Evolutionary conservation across 202 grass and related monocot species (phyloP).

Genomic region (Dendrocalamus latiflorus): DNA sequence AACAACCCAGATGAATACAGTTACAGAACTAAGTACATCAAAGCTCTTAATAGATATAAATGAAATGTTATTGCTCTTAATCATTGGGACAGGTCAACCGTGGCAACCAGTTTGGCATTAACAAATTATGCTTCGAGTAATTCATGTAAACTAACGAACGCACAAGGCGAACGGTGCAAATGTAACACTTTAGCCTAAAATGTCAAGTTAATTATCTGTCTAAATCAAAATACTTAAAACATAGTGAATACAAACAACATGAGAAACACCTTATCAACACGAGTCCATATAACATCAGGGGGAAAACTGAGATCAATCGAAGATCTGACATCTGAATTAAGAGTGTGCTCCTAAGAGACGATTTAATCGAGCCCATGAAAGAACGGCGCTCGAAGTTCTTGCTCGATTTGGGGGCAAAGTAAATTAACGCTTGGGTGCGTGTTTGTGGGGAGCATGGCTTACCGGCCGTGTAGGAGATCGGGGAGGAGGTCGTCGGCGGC

Average conservation of each 20-base stretch:
- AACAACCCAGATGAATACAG: neutral
- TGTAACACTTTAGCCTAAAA: neutral
- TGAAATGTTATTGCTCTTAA: neutral
- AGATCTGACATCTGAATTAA: constrained; percentile 1
- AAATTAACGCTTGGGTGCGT: neutral
- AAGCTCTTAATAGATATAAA: neutral
- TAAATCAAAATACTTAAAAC: no score
- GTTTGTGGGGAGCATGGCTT: neutral
- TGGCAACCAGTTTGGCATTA: neutral
- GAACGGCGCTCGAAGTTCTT: neutral
- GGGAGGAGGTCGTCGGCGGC: constrained; percentile 57
- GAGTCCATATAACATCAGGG: neutral
- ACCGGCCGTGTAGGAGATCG: constrained; percentile 69
- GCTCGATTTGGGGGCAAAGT: neutral
- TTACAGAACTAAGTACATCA: neutral
- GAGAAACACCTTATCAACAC: neutral
- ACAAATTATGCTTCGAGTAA: neutral
- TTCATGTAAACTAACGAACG: neutral
- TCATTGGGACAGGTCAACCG: neutral
- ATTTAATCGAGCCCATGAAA: neutral
- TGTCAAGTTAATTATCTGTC: no score
- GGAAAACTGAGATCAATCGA: neutral
- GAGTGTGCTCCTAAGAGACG: neutral
- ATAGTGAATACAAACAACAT: neutral
- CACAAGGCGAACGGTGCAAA: neutral